Conservation (phyloP, 1,284 basidiomycete genomes). For the Schizophyllum amplum region DNA sequence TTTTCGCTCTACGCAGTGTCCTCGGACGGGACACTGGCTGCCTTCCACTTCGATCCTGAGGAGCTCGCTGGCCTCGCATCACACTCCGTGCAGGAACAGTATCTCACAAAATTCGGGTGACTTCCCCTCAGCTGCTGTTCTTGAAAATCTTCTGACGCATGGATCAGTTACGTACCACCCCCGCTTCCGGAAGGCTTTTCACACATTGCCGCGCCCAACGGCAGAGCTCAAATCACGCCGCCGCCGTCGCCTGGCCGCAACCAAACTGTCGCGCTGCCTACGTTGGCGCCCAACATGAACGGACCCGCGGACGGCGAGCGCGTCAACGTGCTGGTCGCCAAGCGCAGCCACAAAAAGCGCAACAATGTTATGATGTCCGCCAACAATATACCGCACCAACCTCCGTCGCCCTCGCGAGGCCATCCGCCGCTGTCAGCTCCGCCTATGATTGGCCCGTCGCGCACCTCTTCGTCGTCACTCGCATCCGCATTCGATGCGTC, state of each 20-base stretch:
- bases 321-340: constrained; percentile 67
- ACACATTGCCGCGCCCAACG: constrained; percentile 36
- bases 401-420: constrained; percentile 4
- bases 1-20: constrained; percentile 90
- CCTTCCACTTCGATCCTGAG: constrained; percentile 71
- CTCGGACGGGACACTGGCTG: constrained; percentile 90
- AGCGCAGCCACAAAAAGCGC: constrained; percentile 66
- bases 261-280: constrained; percentile 6
- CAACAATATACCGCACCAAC: constrained; percentile 3
- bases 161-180: constrained; percentile 24
- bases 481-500: too few species aligned
- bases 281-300: background rate
- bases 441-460: background rate
- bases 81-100: constrained; percentile 63
- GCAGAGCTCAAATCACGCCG: constrained; percentile 38
- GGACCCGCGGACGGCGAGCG: constrained; percentile 44
- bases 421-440: background rate
- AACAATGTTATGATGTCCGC: constrained; percentile 37
- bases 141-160: too few species aligned
- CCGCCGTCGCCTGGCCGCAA: constrained; percentile 36
- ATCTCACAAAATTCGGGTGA: constrained; percentile 77
- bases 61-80: constrained; percentile 84
- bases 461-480: background rate
- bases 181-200: constrained; percentile 62
- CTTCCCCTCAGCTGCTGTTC: constrained; percentile 12